Evolutionary conservation across 176 grass and related monocot species (phyloP).

Genomic region (Metroxylon sagu): DNA sequence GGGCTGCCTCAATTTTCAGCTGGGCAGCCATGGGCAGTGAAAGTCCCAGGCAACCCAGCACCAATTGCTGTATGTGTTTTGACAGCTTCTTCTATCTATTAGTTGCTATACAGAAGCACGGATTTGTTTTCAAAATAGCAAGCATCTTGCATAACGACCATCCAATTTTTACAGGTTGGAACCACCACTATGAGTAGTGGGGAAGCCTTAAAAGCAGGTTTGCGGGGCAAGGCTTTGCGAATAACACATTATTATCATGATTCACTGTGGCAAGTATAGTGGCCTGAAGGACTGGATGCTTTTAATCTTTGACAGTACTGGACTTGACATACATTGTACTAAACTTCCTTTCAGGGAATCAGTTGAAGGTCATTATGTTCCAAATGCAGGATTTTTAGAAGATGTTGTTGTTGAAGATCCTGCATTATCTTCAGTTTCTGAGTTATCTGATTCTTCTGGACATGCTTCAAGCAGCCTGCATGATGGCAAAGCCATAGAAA

Average conservation of each 20-base stretch:
- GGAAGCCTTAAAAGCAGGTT: conserved; percentile 65
- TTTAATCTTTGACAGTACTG: background rate
- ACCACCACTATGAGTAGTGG: conserved; percentile 62
- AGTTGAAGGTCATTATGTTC: conserved; percentile 63
- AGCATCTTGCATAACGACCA: too few species aligned
- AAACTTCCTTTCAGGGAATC: conserved; percentile 55
- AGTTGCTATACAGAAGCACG: too few species aligned
- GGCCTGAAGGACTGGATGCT: background rate
- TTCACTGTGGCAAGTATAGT: conserved; percentile 73
- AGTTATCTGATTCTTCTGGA: conserved; percentile 21
- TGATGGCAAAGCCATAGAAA: conserved; percentile 12
- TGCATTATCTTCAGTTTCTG: conserved; percentile 35
- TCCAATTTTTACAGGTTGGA: conserved; percentile 45
- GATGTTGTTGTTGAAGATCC: conserved; percentile 86
- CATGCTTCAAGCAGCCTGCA: conserved; percentile 27
- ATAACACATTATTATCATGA: conserved; percentile 74
- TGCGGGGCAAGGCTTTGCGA: conserved; percentile 79
- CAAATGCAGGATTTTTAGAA: conserved; percentile 86
- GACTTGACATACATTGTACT: background rate
- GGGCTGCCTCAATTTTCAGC: conserved; percentile 71
- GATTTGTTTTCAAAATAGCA: too few species aligned
- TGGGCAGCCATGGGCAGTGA: conserved; percentile 80
- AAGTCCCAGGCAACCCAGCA: conserved; percentile 77
- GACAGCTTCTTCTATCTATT: too few species aligned
- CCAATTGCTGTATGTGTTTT: conserved; percentile 73